Base-by-base conservation (phyloP, 345 rosid species). In the Nephelium lappaceum region DNA sequence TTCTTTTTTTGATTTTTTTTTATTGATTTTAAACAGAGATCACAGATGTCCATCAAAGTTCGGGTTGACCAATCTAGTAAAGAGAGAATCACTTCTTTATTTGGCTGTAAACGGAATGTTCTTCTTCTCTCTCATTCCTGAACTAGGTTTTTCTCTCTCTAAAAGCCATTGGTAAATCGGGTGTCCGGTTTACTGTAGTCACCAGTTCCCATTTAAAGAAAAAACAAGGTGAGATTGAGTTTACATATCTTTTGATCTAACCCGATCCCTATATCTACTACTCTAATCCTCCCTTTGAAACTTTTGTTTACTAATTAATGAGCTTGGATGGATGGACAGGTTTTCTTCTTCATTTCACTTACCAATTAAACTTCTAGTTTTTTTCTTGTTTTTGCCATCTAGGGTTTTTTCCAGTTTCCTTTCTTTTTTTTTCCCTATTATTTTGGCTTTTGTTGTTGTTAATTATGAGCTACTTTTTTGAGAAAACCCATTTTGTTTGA, bases 101-200 rank as follows among this genome's bases (percentile, higher is more conserved):
- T 36, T 72, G 78, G 45, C 21, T 41, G 63, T 66, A 65, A 65
- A 76, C 42, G 55, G 81, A 67, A 66, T 81, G 71, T 45, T 49
- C 4, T 47, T 8, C 60, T 21, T 63, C 67, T 67, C 2, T 43
- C 21, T 18, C 4, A 25, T 15, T 0, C 31, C 1, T 25, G 25
- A 58, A 19, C 55, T 70, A 57, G 19, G 31, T 43, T 67, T 4
- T 67, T 31, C 77, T 51, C 72, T 49, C 68, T 68, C 53, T 41
- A 14, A 61, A 41, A 49, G 4, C 75, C 27, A 66, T 67, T 58
- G 78, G 47, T 72, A 31, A 42, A 49, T 49, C 55, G 14, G 55
- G 55, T 11, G 12, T 49, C 18, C 55, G 5, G 55, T 0, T 49
- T 49, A 49, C 36, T 31, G 36, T 31, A 3, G 36, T 31, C 36